Evolutionary conservation across 2,329 filamentous ascomycete genomes (phyloP).

Genomic region (Rugonectria rugulosa): DNA sequence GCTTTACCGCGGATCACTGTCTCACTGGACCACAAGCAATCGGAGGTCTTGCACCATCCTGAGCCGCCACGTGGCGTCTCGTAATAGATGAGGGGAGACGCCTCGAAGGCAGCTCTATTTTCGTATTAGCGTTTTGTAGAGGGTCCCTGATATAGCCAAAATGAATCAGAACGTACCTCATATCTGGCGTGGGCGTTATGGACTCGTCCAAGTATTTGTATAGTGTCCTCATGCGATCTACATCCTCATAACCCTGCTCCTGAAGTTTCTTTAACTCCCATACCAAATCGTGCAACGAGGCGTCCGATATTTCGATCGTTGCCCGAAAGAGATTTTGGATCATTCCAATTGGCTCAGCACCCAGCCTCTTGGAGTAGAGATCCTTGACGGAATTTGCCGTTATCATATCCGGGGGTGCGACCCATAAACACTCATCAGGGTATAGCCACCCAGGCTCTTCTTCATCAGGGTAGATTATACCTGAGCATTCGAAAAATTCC

Average conservation of each 20-base stretch:
- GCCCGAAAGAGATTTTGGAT: constrained; percentile 13
- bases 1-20: constrained; percentile 21
- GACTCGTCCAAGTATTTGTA: constrained; percentile 22
- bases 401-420: constrained; percentile 10
- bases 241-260: not conserved
- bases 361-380: constrained; percentile 1
- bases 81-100: constrained; percentile 8
- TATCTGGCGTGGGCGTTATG: not conserved
- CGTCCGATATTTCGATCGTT: constrained; percentile 8
- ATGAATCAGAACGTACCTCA: constrained; percentile 12
- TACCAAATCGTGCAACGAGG: not conserved
- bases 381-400: not conserved
- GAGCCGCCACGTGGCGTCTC: not conserved
- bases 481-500: not conserved
- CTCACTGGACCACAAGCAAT: constrained; percentile 29
- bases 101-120: constrained; percentile 21
- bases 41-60: constrained; percentile 21
- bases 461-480: constrained; percentile 9
- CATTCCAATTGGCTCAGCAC: constrained; percentile 5
- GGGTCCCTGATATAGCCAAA: not conserved
- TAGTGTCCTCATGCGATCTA: not conserved
- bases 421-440: constrained; percentile 11
- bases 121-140: not conserved
- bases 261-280: not conserved
- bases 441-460: not conserved